Evolutionary conservation across 2,329 filamentous ascomycete genomes (phyloP).

Genomic region (Alternaria metachromatica): DNA sequence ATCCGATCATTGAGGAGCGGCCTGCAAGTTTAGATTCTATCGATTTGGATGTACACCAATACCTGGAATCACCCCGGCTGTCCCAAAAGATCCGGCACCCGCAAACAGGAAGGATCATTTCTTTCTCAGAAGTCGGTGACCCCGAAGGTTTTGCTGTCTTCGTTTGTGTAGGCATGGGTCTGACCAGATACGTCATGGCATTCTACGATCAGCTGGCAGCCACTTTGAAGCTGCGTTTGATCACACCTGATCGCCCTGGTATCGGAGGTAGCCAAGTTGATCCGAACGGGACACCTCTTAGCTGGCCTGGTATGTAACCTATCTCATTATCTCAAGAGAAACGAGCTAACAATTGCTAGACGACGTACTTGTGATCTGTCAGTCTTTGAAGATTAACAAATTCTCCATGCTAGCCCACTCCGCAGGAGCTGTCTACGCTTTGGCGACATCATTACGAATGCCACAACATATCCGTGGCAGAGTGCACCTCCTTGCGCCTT

Average conservation of each 20-base stretch:
- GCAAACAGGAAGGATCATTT: slow-evolving; percentile 84
- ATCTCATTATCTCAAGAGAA: slow-evolving; percentile 46
- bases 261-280: slow-evolving; percentile 92
- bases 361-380: slow-evolving; percentile 93
- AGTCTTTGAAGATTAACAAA: slow-evolving; percentile 88
- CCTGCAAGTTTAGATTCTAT: slow-evolving; percentile 84
- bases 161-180: slow-evolving; percentile 96
- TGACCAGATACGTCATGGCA: slow-evolving; percentile 93
- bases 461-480: slow-evolving; percentile 93
- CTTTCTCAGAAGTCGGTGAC: slow-evolving; percentile 96
- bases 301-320: slow-evolving; percentile 79
- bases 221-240: slow-evolving; percentile 85
- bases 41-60: slow-evolving; percentile 85
- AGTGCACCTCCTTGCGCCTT: slow-evolving; percentile 92
- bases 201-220: slow-evolving; percentile 96
- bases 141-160: slow-evolving; percentile 90
- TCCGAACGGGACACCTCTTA: slow-evolving; percentile 82
- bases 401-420: slow-evolving; percentile 97
- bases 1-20: slow-evolving; percentile 69
- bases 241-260: slow-evolving; percentile 92
- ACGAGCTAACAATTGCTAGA: slow-evolving; percentile 52
- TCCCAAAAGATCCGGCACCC: slow-evolving; percentile 89
- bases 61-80: slow-evolving; percentile 80
- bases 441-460: slow-evolving; percentile 93
- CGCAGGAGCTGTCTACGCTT: slow-evolving; percentile 95